A percentile compares a stretch with the other conserved stretches of the same genome.
phyloP scores from a whole-genome alignment of 495 filamentous ascomycete species.

The Aspergillus hancockii region DNA sequence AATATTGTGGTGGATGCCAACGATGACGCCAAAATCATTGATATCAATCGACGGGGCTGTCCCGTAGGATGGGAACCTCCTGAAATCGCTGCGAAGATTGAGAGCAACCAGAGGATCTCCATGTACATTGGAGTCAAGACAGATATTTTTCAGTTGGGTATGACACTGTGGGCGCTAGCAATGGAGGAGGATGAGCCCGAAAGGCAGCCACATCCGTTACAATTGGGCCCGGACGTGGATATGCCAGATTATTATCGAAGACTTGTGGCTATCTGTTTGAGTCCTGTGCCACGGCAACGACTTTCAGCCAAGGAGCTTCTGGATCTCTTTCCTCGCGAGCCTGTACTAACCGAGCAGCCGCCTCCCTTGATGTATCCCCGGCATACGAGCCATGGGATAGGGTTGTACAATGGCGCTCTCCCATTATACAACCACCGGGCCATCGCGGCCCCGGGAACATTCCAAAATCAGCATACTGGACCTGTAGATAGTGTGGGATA shows the following conservation, averaged over 20 bases:
- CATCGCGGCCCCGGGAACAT: constrained; percentile 10
- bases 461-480: constrained; percentile 16
- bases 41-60: constrained; percentile 95
- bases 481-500: not conserved
- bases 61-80: constrained; percentile 98
- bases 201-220: constrained; percentile 69
- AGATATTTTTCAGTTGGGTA: constrained; percentile 91
- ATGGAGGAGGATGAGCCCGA: constrained; percentile 90
- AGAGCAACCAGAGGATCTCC: constrained; percentile 87
- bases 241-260: constrained; percentile 62
- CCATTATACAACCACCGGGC: constrained; percentile 22
- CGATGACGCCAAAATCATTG: constrained; percentile 92
- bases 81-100: constrained; percentile 83
- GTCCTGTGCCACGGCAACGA: constrained; percentile 53
- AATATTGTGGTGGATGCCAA: constrained; percentile 91
- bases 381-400: constrained; percentile 20
- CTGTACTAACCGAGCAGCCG: constrained; percentile 4
- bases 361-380: constrained; percentile 14
- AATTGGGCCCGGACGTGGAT: constrained; percentile 41
- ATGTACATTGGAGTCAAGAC: constrained; percentile 99
- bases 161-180: constrained; percentile 94
- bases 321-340: constrained; percentile 44
- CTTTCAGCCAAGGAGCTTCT: constrained; percentile 60
- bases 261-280: constrained; percentile 60
- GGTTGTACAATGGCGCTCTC: constrained; percentile 20